Evolutionary conservation across 345 rosid genomes (phyloP), one percentile per base, ranked within the genome.

Genomic region (Hibiscus syriacus): DNA sequence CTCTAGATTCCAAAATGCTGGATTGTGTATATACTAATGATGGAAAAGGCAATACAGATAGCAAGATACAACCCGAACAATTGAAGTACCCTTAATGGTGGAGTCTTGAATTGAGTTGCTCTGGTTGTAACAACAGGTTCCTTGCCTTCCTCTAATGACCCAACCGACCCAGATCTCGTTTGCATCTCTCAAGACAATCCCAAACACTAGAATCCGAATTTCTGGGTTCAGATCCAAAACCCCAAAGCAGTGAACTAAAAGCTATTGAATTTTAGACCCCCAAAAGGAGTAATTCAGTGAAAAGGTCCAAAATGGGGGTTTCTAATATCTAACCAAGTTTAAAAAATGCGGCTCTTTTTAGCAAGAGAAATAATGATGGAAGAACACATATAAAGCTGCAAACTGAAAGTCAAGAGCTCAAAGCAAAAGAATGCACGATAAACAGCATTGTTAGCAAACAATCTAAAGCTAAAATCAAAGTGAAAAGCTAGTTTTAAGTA

Each of bases 21-120:
- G 74, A 87, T 76, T 39, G 86, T 73, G 53, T 84, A 94, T 65
- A 91, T 70, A 73, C 99, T 91, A 69, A 94, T 70, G 77, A 81
- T 57, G 50, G 85, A 87, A 64, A 91, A 84, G 6, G 80, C 80
- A n/a, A 83, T 22, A 50, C 90, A 79, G 23, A 91, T 72, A 36
- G 80, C 61, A 57, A 94, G 53, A 66, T 86, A 89, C 9, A 83
- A 23, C 6, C 81, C 81, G 48, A 89, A 78, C 34, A 87, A 54
- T 54, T 67, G 88, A 20, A 89, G 78, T 11, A 83, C 20, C 69
- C 96, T 82, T 9, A 80, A 36, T 0, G 93, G 93, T 54, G 83
- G 80, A 20, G 76, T 70, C 77, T 82, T 91, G 0, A 80, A 55
- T 26, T 83, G 87, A 30, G 29, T 83, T 61, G 76, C 49, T 72